Conservation (phyloP, 2,329 filamentous ascomycete genomes). For the Paecilomyces dactylethromorphus region DNA sequence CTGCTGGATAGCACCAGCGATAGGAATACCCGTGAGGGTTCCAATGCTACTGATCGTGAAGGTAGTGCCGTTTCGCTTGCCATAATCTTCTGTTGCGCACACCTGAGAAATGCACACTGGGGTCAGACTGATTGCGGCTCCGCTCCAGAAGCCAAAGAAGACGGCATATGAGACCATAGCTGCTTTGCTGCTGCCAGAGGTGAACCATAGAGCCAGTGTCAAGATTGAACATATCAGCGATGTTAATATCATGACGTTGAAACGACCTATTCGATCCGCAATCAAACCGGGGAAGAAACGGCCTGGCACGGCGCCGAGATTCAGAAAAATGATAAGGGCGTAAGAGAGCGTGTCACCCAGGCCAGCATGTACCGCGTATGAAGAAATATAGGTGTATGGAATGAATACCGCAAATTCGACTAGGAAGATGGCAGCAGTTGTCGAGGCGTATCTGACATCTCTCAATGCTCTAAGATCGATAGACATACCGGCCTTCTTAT, state of each 20-base stretch:
- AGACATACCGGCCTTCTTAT: slow-evolving; percentile 8
- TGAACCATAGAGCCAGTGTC: slow-evolving; percentile 18
- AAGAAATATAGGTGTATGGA: slow-evolving; percentile 28
- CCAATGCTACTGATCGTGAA: slow-evolving; percentile 20
- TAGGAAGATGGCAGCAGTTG: slow-evolving; percentile 24
- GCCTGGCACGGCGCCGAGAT: slow-evolving; percentile 19
- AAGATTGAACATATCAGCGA: slow-evolving; percentile 13
- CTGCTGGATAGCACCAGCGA: slow-evolving; percentile 16
- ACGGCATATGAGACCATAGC: slow-evolving; percentile 17
- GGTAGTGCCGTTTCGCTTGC: slow-evolving; percentile 29
- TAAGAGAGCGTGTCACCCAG: slow-evolving; percentile 20
- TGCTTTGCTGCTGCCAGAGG: slow-evolving; percentile 6
- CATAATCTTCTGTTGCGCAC: slow-evolving; percentile 36
- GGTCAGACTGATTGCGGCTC: slow-evolving; percentile 29
- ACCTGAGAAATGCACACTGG: slow-evolving; percentile 42
- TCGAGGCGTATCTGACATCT: slow-evolving; percentile 14
- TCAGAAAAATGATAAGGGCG: slow-evolving; percentile 23
- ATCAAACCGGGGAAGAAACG: slow-evolving; percentile 17
- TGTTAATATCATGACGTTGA: slow-evolving; percentile 18
- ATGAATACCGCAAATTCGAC: slow-evolving; percentile 31
- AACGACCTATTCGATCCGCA: slow-evolving; percentile 18
- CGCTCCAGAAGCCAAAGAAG: slow-evolving; percentile 31
- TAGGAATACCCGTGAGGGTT: slow-evolving; percentile 15
- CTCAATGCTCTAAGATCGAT: slow-evolving; percentile 14
- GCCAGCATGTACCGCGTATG: slow-evolving; percentile 21